Conservation (phyloP, 129 eudicot genomes). For the Ambrosia trifida region DNA sequence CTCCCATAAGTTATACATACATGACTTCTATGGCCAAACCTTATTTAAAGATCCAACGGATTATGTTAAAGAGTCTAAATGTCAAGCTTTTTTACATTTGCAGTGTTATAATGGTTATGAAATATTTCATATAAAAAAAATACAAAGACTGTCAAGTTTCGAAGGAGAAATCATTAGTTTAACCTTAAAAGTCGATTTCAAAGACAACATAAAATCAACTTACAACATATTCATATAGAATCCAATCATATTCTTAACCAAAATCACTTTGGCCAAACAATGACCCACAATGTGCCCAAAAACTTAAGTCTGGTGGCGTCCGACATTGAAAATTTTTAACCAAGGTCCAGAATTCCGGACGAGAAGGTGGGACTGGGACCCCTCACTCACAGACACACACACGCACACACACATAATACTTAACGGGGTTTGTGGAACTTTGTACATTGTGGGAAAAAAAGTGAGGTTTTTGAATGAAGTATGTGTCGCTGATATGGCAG, state of each 20-base stretch:
- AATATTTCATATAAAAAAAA: not conserved
- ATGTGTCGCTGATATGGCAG: no score
- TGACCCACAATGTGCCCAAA: no score
- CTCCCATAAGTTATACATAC: slow-evolving; percentile 1
- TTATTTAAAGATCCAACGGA: not conserved
- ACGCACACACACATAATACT: no score
- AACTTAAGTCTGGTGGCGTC: no score
- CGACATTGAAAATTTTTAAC: no score
- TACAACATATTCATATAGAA: not conserved
- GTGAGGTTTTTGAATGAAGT: no score
- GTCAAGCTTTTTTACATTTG: slow-evolving; percentile 1
- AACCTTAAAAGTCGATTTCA: not conserved
- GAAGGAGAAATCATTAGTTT: not conserved
- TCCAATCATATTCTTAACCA: not conserved
- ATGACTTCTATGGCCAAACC: slow-evolving; percentile 8
- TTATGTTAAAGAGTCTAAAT: not conserved
- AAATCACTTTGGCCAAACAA: not conserved
- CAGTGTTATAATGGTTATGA: not conserved
- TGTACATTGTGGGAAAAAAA: no score
- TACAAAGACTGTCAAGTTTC: not conserved
- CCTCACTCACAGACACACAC: no score
- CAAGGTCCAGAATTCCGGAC: no score
- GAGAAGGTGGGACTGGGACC: no score
- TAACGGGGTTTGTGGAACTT: no score
- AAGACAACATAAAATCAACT: not conserved